Percentiles rank a stretch among this genome's conserved stretches.
These are phyloP conservation scores for Tubosaeta brunneosetosa DNA, from an alignment of 768 basidiomycete species.

Conservation along the genomic window DNA sequence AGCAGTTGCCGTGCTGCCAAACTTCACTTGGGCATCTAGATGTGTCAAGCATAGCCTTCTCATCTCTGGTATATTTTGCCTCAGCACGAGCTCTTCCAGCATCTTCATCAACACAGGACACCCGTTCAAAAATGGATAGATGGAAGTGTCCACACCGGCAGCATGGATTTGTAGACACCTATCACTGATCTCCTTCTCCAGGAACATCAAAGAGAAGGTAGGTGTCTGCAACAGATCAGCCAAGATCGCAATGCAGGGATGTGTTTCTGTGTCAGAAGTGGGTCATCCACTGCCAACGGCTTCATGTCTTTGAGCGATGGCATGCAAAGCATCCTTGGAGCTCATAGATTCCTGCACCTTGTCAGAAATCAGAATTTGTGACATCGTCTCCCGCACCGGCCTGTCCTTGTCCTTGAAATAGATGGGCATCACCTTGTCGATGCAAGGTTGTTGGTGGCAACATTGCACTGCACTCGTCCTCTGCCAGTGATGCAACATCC, in stretches of 20 bases:
- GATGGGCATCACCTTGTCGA: not conserved
- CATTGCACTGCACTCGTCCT: not conserved
- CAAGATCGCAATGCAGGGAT: not conserved
- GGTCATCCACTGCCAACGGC: not conserved
- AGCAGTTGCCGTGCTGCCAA: not conserved
- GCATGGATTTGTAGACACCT: not conserved
- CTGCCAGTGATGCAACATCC: not conserved
- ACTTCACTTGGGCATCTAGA: not conserved
- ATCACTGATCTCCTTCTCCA: not conserved
- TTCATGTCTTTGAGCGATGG: not conserved
- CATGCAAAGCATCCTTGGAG: too few species aligned
- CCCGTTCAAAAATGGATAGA: not conserved
- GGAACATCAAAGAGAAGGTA: not conserved
- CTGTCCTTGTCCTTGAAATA: not conserved
- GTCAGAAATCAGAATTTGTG: not conserved
- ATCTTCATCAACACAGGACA: not conserved
- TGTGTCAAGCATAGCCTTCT: too few species aligned
- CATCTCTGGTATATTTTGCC: not conserved
- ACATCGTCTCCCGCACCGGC: not conserved
- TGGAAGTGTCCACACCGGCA: not conserved
- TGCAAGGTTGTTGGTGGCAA: not conserved
- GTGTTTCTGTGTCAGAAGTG: not conserved
- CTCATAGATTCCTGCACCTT: not conserved
- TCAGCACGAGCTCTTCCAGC: not conserved
- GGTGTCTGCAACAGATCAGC: not conserved